Evolutionary conservation across 1,139 yeast species (phyloP).

Genomic region (Zygosaccharomyces pseudobailii): DNA sequence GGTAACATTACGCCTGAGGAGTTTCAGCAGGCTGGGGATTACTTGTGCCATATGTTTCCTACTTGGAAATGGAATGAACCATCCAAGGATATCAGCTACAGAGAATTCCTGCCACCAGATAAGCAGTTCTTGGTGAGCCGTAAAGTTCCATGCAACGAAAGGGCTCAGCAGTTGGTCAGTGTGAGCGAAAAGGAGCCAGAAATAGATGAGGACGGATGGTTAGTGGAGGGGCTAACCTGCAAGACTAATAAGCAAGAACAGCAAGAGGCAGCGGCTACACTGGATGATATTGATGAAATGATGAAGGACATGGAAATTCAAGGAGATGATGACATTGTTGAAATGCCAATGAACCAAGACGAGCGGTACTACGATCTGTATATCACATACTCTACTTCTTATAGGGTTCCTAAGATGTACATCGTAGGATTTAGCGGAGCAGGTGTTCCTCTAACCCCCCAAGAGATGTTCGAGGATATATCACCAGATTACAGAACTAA

Average conservation of each 20-base stretch:
- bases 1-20: slow-evolving; percentile 96
- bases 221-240: slow-evolving; percentile 31
- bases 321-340: slow-evolving; percentile 41
- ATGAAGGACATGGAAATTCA: slow-evolving; percentile 39
- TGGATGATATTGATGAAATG: slow-evolving; percentile 41
- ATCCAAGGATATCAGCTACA: slow-evolving; percentile 39
- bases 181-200: slow-evolving; percentile 38
- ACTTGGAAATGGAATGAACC: slow-evolving; percentile 86
- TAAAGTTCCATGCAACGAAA: slow-evolving; percentile 79
- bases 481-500: slow-evolving; percentile 87
- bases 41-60: slow-evolving; percentile 83
- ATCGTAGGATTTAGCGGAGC: slow-evolving; percentile 79
- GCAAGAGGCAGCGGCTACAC: slow-evolving; percentile 14
- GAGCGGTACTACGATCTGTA: slow-evolving; percentile 80
- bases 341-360: slow-evolving; percentile 36
- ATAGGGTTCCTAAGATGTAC: slow-evolving; percentile 92
- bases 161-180: slow-evolving; percentile 58
- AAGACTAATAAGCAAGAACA: slow-evolving; percentile 27
- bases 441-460: slow-evolving; percentile 82
- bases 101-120: slow-evolving; percentile 75
- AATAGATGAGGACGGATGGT: slow-evolving; percentile 52
- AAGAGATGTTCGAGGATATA: slow-evolving; percentile 92
- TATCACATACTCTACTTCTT: slow-evolving; percentile 89
- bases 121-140: slow-evolving; percentile 83
- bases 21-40: slow-evolving; percentile 90